Percentiles rank a stretch among this genome's conserved stretches.
Evolutionary conservation across 2,329 filamentous ascomycete genomes (phyloP).

Genomic region (Colletotrichum gloeosporioides): DNA sequence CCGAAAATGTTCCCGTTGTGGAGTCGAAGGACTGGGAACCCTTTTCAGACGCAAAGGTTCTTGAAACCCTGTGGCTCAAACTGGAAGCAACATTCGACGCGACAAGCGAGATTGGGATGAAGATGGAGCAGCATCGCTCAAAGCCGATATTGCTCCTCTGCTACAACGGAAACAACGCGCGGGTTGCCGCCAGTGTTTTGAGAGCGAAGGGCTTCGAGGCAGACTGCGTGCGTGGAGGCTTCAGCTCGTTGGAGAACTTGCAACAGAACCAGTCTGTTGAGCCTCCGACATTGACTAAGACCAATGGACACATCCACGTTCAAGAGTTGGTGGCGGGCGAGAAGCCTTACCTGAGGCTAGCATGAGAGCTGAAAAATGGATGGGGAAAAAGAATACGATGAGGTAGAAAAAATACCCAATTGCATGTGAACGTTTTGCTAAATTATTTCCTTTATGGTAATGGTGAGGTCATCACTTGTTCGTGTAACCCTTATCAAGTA

Average conservation of each 20-base stretch:
- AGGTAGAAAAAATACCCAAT: not conserved
- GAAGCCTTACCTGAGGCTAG: not conserved
- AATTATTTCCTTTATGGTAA: not conserved
- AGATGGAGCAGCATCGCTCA: conserved; percentile 24
- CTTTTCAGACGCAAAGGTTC: conserved; percentile 47
- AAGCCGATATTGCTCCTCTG: conserved; percentile 52
- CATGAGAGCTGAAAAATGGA: not conserved
- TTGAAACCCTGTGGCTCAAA: conserved; percentile 52
- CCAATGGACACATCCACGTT: not conserved
- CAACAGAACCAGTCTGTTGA: not conserved
- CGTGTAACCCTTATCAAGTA: not conserved
- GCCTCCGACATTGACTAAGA: not conserved
- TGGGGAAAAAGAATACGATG: not conserved
- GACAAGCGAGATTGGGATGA: conserved; percentile 5
- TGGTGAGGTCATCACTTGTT: not conserved
- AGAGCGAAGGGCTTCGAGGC: conserved; percentile 54
- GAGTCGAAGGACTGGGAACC: conserved; percentile 41
- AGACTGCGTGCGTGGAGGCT: conserved; percentile 50
- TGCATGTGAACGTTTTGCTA: not conserved
- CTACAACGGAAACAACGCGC: conserved; percentile 59
- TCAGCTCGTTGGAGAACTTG: conserved; percentile 24
- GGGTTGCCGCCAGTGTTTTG: conserved; percentile 59
- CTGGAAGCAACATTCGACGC: conserved; percentile 46
- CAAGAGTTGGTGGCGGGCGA: not conserved
- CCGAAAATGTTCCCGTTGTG: conserved; percentile 50